phyloP scores from a whole-genome alignment of 345 rosid genomes.

The Brassica juncea region DNA sequence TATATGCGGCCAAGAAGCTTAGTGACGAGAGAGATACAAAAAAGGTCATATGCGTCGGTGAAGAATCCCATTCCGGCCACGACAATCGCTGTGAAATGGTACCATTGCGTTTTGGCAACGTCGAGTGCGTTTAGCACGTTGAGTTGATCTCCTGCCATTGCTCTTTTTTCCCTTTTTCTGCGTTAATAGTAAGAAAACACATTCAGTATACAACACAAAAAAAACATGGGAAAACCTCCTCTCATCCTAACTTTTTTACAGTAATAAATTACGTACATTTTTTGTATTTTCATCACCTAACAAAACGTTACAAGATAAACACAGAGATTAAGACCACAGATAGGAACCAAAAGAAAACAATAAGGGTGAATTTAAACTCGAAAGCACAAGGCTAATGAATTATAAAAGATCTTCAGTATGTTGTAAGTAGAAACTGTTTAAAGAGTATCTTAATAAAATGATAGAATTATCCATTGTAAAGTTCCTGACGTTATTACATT shows the following conservation, averaged over 20 bases:
- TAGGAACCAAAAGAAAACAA: neutral
- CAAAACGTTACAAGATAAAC: neutral
- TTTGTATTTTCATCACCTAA: no score
- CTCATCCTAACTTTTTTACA: no score
- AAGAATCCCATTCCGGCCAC: slow-evolving; percentile 89
- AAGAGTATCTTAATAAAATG: no score
- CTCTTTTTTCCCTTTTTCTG: slow-evolving; percentile 24
- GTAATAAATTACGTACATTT: no score
- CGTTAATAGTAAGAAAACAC: slow-evolving; percentile 2
- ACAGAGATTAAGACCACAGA: neutral
- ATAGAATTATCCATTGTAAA: neutral
- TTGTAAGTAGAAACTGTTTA: no score
- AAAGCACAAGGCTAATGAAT: neutral
- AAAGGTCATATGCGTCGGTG: slow-evolving; percentile 82
- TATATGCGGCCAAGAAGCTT: slow-evolving; percentile 77
- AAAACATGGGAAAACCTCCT: no score
- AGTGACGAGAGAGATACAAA: slow-evolving; percentile 81
- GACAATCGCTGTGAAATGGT: slow-evolving; percentile 75
- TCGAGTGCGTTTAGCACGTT: slow-evolving; percentile 71
- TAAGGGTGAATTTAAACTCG: neutral
- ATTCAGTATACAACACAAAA: neutral
- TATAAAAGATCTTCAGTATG: neutral
- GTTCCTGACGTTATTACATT: no score
- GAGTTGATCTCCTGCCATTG: slow-evolving; percentile 56
- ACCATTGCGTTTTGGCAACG: slow-evolving; percentile 77